Conservation (phyloP, 345 rosid genomes). For the Psidium guajava region DNA sequence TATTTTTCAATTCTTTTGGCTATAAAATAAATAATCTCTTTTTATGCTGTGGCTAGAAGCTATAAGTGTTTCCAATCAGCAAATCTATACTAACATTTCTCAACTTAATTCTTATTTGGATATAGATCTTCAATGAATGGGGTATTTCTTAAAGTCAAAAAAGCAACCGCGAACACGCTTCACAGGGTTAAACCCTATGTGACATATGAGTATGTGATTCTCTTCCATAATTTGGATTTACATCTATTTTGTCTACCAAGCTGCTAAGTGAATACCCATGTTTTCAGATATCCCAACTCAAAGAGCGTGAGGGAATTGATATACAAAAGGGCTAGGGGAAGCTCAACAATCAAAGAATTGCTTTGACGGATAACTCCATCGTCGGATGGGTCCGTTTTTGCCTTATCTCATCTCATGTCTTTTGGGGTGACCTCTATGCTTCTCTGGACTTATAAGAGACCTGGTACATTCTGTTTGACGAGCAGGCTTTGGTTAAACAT, state of each 20-base stretch:
- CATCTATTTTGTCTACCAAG: background rate
- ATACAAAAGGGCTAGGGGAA: slow-evolving; percentile 77
- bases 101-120: background rate
- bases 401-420: background rate
- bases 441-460: background rate
- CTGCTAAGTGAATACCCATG: background rate
- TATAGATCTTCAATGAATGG: slow-evolving; percentile 84
- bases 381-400: slow-evolving; percentile 35
- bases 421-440: background rate
- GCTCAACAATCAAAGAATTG: slow-evolving; percentile 48
- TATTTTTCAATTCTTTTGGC: background rate
- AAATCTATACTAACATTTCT: background rate
- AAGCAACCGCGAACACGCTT: slow-evolving; percentile 62
- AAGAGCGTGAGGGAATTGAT: slow-evolving; percentile 72
- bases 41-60: background rate
- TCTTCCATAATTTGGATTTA: background rate
- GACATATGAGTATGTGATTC: slow-evolving; percentile 51
- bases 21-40: background rate
- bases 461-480: background rate
- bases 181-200: slow-evolving; percentile 84
- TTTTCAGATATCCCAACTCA: slow-evolving; percentile 58
- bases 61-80: background rate
- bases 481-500: slow-evolving; percentile 49
- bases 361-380: slow-evolving; percentile 58
- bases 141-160: slow-evolving; percentile 70